Base-by-base conservation (phyloP, 2,329 filamentous ascomycete species). In the Calonectria hawksworthii region DNA sequence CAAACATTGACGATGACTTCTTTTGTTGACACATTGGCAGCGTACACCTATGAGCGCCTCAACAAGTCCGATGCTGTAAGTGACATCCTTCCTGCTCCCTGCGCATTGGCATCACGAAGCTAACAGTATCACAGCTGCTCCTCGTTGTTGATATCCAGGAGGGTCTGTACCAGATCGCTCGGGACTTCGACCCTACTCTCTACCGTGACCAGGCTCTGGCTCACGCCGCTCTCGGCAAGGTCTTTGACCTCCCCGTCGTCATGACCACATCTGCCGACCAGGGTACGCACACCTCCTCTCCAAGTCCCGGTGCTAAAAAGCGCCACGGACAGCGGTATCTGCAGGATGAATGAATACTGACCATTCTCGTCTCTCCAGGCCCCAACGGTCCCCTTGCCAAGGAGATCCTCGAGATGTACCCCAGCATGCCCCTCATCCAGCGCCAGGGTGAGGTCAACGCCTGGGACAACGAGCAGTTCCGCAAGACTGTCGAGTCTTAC, bases 401-500 rank as follows among this genome's bases (percentile, higher is more conserved):
- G 79, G 94, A 95, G 80, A 93, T 96, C 75, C 82, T 90, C 7
- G 88, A 92, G 16, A 89, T 93, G 90, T 92, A 94, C 81, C 94
- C 94, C 32, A 85, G 90, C 59, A 91, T 92, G 0, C 90, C 94
- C 0, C 86, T 95, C 14, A 90, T 96, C 81, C 87, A 89, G 78
- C 91, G 94, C 44, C 89, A 93, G 75, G 94, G 94, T 50, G 92
- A 96, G 81, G 93, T 96, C 80, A 90, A 95, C 81, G 94, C 94
- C 3, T 95, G 93, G 94, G 94, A 96, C 82, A 95, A 94, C 79
- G 78, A 88, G 3, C 90, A 94, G 0, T 95, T 96, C 86, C 89
- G 89, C 44, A 87, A 87, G 2, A 93, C 94, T 2, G 88, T 96
- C 75, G 85, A 88, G 76, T 93, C 92, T 2, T 90, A 93, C 5